Conservation (phyloP, 208 protist species). For the Borovskyia barvae region DNA sequence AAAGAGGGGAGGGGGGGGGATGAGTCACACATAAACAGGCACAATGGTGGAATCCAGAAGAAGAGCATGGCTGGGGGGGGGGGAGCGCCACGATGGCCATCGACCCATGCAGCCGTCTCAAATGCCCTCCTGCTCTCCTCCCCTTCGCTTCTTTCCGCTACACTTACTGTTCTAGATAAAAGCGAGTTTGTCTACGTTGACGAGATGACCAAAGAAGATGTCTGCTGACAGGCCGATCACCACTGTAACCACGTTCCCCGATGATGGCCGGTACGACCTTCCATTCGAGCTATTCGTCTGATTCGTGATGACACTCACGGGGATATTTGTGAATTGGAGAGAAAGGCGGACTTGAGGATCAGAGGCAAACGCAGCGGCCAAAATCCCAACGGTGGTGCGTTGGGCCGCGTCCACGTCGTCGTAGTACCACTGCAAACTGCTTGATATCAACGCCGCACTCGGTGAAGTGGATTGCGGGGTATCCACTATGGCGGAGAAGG, state of each 20-base stretch:
- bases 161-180: conserved; percentile 6
- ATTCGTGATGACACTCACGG: conserved; percentile 34
- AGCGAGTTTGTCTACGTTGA: conserved; percentile 15
- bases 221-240: conserved; percentile 22
- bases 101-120: no score
- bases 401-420: conserved; percentile 13
- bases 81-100: no score
- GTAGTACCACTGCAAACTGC: conserved; percentile 39
- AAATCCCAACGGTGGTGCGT: conserved; percentile 20
- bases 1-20: no score
- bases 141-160: no score
- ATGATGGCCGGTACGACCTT: conserved; percentile 26
- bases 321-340: conserved; percentile 11
- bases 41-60: neutral
- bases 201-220: conserved; percentile 44
- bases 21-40: no score
- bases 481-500: conserved; percentile 37
- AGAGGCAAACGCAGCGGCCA: conserved; percentile 21
- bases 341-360: conserved; percentile 12
- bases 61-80: neutral
- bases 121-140: no score
- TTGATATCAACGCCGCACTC: conserved; percentile 15
- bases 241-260: conserved; percentile 25
- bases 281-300: neutral
- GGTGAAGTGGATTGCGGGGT: neutral